These are phyloP conservation scores for Saturnispora ahearnii DNA, from an alignment of 805 yeast species.

Conservation along the genomic window DNA sequence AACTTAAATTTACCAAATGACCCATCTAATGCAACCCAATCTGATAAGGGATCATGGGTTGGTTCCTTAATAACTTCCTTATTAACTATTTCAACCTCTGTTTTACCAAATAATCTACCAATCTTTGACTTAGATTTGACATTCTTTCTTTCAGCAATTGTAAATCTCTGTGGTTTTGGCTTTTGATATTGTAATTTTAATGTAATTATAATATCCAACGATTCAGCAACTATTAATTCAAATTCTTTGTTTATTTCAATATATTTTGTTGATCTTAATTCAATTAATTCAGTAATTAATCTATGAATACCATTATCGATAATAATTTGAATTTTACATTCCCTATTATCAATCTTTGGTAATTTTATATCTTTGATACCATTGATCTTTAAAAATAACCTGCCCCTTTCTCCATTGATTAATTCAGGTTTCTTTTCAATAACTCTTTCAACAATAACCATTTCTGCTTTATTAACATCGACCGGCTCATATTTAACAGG, in stretches of 20 bases:
- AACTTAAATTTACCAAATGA: conserved; percentile 78
- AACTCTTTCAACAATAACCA: conserved; percentile 4
- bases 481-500: not conserved
- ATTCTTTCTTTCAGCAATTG: conserved; percentile 45
- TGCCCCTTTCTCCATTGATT: conserved; percentile 34
- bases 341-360: conserved; percentile 36
- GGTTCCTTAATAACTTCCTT: conserved; percentile 44
- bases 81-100: conserved; percentile 39
- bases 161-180: conserved; percentile 43
- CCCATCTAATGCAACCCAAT: conserved; percentile 72
- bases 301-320: conserved; percentile 80
- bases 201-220: conserved; percentile 60
- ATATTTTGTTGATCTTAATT: conserved; percentile 21
- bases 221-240: conserved; percentile 57
- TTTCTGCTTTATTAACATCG: not conserved
- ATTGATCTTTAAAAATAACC: conserved; percentile 43
- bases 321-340: conserved; percentile 43
- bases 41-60: conserved; percentile 48
- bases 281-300: conserved; percentile 46
- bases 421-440: conserved; percentile 8
- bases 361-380: conserved; percentile 38
- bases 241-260: conserved; percentile 60
- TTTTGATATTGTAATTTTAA: conserved; percentile 55
- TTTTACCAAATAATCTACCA: conserved; percentile 28
- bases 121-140: conserved; percentile 26